Conservation (phyloP, 257 asterid species). For the Petunia secreta region DNA sequence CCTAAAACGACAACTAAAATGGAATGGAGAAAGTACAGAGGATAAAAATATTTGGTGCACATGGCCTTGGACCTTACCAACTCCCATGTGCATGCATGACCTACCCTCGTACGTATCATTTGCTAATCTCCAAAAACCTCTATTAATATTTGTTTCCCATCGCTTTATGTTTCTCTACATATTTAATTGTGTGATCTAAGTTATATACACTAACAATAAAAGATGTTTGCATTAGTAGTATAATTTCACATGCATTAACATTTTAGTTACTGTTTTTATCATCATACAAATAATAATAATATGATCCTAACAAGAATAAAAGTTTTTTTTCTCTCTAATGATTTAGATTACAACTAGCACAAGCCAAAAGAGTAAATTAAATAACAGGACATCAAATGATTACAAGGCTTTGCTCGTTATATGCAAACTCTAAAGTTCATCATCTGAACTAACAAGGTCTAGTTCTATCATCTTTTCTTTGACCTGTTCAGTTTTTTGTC, state of each 20-base stretch:
- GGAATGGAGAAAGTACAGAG: not conserved
- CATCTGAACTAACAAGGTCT: slow-evolving; percentile 79
- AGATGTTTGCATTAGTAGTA: too few species aligned
- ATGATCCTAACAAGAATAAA: not conserved
- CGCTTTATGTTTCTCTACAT: too few species aligned
- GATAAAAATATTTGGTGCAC: slow-evolving; percentile 22
- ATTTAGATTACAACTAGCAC: not conserved
- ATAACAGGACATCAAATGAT: not conserved
- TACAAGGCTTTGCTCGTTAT: not conserved
- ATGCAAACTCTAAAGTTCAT: slow-evolving; percentile 48
- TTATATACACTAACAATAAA: too few species aligned
- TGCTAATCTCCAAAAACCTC: not conserved
- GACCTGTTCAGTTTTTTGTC: slow-evolving; percentile 38
- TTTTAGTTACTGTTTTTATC: too few species aligned
- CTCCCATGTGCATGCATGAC: slow-evolving; percentile 38
- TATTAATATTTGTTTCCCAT: not conserved
- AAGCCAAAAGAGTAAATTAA: not conserved
- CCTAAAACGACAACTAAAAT: too few species aligned
- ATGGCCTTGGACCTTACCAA: slow-evolving; percentile 24
- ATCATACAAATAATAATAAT: too few species aligned
- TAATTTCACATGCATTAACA: too few species aligned
- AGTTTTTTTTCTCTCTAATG: not conserved
- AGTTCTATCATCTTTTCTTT: slow-evolving; percentile 83
- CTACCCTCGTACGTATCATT: slow-evolving; percentile 28
- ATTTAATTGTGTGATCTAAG: too few species aligned